Evolutionary conservation across 495 filamentous ascomycete genomes (phyloP).

Genomic region (Tuber borchii): DNA sequence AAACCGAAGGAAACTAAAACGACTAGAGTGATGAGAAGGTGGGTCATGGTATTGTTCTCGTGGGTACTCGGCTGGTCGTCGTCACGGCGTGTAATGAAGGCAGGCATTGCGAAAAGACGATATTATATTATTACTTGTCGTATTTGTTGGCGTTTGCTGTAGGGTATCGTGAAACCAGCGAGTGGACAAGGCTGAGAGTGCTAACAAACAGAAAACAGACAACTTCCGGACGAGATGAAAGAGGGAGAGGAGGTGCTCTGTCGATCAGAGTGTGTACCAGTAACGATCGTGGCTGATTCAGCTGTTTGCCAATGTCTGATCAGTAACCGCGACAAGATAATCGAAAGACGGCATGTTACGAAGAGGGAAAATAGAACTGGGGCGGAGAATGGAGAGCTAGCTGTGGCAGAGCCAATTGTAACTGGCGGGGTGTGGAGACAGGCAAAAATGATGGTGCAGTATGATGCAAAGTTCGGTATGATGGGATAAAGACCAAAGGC

Average conservation of each 20-base stretch:
- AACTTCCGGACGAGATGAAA: slow-evolving; percentile 19
- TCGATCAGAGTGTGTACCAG: slow-evolving; percentile 3
- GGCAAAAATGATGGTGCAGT: slow-evolving; percentile 13
- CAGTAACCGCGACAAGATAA: slow-evolving; percentile 24
- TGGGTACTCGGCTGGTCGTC: slow-evolving; percentile 14
- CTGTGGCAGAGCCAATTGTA: slow-evolving; percentile 10
- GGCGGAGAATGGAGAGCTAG: slow-evolving; percentile 4
- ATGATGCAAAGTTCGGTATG: slow-evolving; percentile 20
- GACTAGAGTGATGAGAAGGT: slow-evolving; percentile 60
- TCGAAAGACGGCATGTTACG: slow-evolving; percentile 8
- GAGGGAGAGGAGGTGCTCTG: slow-evolving; percentile 14
- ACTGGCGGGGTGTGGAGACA: slow-evolving; percentile 7
- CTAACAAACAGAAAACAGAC: slow-evolving; percentile 12
- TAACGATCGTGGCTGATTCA: slow-evolving; percentile 37
- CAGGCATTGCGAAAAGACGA: slow-evolving; percentile 17
- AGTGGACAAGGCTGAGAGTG: slow-evolving; percentile 12
- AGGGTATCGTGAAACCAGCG: slow-evolving; percentile 18
- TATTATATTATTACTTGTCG: slow-evolving; percentile 27
- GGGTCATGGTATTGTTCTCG: slow-evolving; percentile 29
- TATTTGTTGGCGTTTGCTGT: slow-evolving; percentile 16
- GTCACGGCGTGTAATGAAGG: slow-evolving; percentile 30
- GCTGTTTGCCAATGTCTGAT: slow-evolving; percentile 20
- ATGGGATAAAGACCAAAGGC: slow-evolving; percentile 17
- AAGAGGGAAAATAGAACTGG: slow-evolving; percentile 22
- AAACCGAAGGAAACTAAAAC: slow-evolving; percentile 66